Base-by-base conservation (phyloP, 164 flowering plant species). In the Stephania cephalantha region DNA sequence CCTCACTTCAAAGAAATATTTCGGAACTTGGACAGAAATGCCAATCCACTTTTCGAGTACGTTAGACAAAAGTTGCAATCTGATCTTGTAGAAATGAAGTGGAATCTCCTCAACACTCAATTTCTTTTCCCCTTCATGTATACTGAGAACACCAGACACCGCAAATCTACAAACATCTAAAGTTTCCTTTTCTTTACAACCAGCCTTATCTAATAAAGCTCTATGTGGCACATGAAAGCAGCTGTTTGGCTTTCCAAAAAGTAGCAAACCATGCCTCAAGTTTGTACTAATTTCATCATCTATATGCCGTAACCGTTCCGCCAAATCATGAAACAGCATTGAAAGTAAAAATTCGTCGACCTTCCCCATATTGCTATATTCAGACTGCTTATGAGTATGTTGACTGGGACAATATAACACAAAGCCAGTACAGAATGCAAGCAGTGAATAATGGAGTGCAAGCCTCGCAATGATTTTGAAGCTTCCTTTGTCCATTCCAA, bases 1-100 rank as follows among this genome's bases (percentile, higher is more conserved):
- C 98, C 98, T 89, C 53, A 86, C 70, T 72, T 71, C 77, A 72
- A 95, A 93, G 80, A 88, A 93, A 77, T 78, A 81, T 71, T 67
- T 83, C n/a, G 99, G 99, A 55, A 72, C 72, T 72, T 77, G 80
- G 66, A 90, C 88, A 46, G 96, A 90, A 15, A 93, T 74, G 58
- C 71, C 73, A 74, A 90, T 79, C 88, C 89, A 89, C 76, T 77
- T 82, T 73, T 65, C 76, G 20, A 86, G 69, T 13, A 83, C 65
- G 20, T 83, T 73, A 5, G 80, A 74, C 66, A 90, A 71, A 78
- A 86, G 79, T 45, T 82, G 83, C 46, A 83, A 55, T 68, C 89
- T 84, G 46, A 76, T 72, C 66, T 70, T 78, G 45, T 73, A 44
- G 70, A 70, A 29, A 53, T 71, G 80, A 68, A 31, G 58, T 67